A percentile compares a stretch with the other conserved stretches of the same genome.
Conservation (phyloP, 164 flowering plant species). For the Chloranthus sessilifolius region DNA sequence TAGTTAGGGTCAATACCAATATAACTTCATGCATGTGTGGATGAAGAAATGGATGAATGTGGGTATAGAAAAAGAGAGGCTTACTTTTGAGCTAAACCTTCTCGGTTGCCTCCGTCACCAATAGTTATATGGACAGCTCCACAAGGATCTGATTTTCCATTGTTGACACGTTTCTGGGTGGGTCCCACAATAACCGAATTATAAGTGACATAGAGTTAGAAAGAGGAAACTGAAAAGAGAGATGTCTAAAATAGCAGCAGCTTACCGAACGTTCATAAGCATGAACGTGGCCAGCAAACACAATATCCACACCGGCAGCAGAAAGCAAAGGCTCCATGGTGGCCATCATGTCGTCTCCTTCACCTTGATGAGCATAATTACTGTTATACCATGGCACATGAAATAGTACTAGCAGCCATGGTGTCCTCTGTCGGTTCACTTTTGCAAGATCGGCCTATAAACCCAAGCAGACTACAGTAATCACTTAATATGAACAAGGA, state of each 20-base stretch:
- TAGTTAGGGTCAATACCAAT: too few species aligned
- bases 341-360: constrained; percentile 83
- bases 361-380: constrained; percentile 86
- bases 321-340: constrained; percentile 84
- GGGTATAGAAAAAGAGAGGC: constrained; percentile 5
- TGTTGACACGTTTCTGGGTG: constrained; percentile 61
- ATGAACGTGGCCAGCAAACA: constrained; percentile 93
- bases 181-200: constrained; percentile 6
- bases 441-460: constrained; percentile 69
- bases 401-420: constrained; percentile 83
- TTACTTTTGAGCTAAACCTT: constrained; percentile 88
- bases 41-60: too few species aligned
- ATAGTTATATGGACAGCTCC: constrained; percentile 91
- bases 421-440: constrained; percentile 78
- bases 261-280: constrained; percentile 95
- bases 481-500: neutral
- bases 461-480: constrained; percentile 12
- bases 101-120: constrained; percentile 98
- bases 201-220: neutral
- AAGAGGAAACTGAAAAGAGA: neutral
- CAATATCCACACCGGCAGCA: constrained; percentile 81
- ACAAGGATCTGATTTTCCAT: constrained; percentile 67
- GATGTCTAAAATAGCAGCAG: too few species aligned
- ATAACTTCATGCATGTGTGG: too few species aligned
- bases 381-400: constrained; percentile 99